Conservation (phyloP, 1,284 basidiomycete species). For the Mycosarcoma mackinlayi region DNA sequence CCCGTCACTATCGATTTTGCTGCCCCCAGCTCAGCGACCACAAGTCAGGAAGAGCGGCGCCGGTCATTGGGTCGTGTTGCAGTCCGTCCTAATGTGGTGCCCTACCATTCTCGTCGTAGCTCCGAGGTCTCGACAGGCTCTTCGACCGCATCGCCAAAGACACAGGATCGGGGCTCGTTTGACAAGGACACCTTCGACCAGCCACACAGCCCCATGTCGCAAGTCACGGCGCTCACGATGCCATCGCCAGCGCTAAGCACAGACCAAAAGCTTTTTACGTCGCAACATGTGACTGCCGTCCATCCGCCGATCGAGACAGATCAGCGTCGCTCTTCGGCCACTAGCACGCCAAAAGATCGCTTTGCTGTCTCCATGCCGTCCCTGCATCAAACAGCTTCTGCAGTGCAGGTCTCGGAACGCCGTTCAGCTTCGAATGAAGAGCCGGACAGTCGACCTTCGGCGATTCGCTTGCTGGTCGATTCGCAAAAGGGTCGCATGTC, state of each 20-base stretch:
- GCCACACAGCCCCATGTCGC: constrained; percentile 31
- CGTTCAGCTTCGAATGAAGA: constrained; percentile 6
- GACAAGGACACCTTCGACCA: constrained; percentile 25
- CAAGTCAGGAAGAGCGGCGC: constrained; percentile 16
- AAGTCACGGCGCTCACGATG: constrained; percentile 38
- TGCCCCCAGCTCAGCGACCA: not conserved
- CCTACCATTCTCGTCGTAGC: constrained; percentile 36
- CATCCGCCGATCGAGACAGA: not conserved
- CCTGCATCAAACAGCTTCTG: constrained; percentile 2
- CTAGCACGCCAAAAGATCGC: constrained; percentile 10
- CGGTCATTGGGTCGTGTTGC: constrained; percentile 20
- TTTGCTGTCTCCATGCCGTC: constrained; percentile 38
- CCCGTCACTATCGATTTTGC: not conserved
- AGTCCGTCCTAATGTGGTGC: constrained; percentile 37
- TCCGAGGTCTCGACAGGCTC: constrained; percentile 33
- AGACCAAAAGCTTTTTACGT: constrained; percentile 6
- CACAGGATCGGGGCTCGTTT: constrained; percentile 22
- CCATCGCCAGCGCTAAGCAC: constrained; percentile 32
- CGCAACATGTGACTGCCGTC: not conserved
- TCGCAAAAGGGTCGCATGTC: constrained; percentile 35
- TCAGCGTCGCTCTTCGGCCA: constrained; percentile 8
- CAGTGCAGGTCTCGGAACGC: not conserved
- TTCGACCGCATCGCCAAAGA: constrained; percentile 19
- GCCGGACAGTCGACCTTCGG: constrained; percentile 15
- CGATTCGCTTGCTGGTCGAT: constrained; percentile 31